Base-by-base conservation (phyloP, 352 stramenopile genomes). In the Blastocystis hominis region DNA sequence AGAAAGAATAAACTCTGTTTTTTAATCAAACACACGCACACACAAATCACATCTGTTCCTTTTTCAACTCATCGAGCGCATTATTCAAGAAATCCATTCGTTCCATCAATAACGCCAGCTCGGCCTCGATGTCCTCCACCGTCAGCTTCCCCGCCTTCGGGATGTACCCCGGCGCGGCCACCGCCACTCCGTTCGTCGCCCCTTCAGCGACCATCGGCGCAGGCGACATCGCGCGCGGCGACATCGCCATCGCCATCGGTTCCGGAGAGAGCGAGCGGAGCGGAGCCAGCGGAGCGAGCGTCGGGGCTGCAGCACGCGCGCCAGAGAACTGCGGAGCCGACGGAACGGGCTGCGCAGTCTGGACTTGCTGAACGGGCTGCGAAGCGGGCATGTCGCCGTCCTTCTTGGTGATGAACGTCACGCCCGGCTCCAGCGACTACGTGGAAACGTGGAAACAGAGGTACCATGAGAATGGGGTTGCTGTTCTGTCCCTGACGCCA, bases 401-500 rank as follows among this genome's bases (percentile, higher is more conserved):
- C 47, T 63, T 66, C 72, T 84, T 63, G 10, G 50, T 68, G 55
- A 84, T 84, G 9, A 66, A 50, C 1, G 72, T 69, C 15, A 68
- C 72, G 36, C 72, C 72, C 2, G 72, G 72, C 34, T 84, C 72
- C 53, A 84, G 44, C n/a, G 72, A 84, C 62, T 72, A 72, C 0
- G 10, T 34, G 1, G 36, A 20, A 72, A 20, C 24, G 3, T 7
- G 15, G 1, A 5, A 34, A 44, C 30, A 5, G 15, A 46, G 0
- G 24, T 20, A 72, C 62, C 72, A 84, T 84, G 47, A 84, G 44
- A 50, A 66, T 66, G 15, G 72, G 72, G 46, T 84, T 84, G 10
- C 98, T 98, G 75, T 97, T 95, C 4, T 93, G 95, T 88, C 96
- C 97, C 42, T 91, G 91, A 50, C 97, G 47, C 96, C 96, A 99